Evolutionary conservation across 75 land plant species (phyloP).

Genomic region (Ceratopteris richardii): DNA sequence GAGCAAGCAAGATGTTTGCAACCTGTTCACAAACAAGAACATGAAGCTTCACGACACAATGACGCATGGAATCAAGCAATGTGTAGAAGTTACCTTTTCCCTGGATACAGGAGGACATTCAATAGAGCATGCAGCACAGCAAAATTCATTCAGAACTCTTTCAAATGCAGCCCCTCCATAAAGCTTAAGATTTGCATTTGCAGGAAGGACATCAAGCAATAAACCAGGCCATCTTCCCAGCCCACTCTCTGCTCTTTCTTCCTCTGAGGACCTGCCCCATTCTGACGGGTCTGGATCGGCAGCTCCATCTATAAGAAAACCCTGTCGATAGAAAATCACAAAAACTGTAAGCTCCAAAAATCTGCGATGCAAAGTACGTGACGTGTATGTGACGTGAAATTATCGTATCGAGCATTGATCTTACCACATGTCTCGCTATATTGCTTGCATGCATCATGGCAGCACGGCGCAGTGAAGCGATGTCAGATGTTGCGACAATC

Average conservation of each 20-base stretch:
- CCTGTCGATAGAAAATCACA: slow-evolving; percentile 22
- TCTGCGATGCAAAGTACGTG: background rate
- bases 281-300: slow-evolving; percentile 85
- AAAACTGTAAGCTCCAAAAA: too few relatives aligned
- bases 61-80: too few relatives aligned
- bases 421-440: slow-evolving; percentile 74
- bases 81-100: slow-evolving; percentile 63
- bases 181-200: slow-evolving; percentile 63
- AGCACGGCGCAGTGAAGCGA: slow-evolving; percentile 52
- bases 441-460: slow-evolving; percentile 78
- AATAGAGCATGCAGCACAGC: slow-evolving; percentile 84
- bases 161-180: slow-evolving; percentile 98
- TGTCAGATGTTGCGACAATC: slow-evolving; percentile 67
- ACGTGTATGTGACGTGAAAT: background rate
- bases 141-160: slow-evolving; percentile 87
- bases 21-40: slow-evolving; percentile 36
- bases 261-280: slow-evolving; percentile 80
- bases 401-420: slow-evolving; percentile 1
- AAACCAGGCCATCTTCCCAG: slow-evolving; percentile 85
- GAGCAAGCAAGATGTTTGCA: slow-evolving; percentile 92
- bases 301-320: slow-evolving; percentile 75
- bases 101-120: slow-evolving; percentile 88
- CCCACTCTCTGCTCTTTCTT: slow-evolving; percentile 77
- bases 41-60: too few relatives aligned
- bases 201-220: slow-evolving; percentile 46